Conservation (phyloP, 2,329 filamentous ascomycete genomes). For the Chaetomiaceae sp. region DNA sequence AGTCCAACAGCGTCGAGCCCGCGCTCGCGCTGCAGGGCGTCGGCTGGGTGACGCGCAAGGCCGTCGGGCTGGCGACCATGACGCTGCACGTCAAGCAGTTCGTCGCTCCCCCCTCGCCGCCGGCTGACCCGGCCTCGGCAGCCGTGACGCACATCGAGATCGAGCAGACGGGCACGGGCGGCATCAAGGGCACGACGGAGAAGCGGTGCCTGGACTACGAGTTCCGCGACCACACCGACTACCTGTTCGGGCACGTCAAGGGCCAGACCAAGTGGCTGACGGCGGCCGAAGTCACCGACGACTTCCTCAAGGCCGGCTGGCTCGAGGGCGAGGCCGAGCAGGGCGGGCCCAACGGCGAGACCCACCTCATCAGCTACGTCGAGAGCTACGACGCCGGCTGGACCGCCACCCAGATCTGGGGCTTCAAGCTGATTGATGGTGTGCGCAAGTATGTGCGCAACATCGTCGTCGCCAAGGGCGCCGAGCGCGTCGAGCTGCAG, state of each 20-base stretch:
- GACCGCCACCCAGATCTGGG: constrained; percentile 56
- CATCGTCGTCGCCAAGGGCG: constrained; percentile 48
- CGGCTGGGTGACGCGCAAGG: constrained; percentile 67
- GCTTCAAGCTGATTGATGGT: constrained; percentile 51
- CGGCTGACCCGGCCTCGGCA: constrained; percentile 20
- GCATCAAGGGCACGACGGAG: constrained; percentile 60
- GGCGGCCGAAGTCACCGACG: constrained; percentile 48
- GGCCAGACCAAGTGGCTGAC: constrained; percentile 53
- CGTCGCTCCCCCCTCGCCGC: constrained; percentile 39
- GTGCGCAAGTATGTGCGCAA: constrained; percentile 50
- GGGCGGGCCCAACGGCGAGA: constrained; percentile 52
- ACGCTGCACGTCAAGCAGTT: constrained; percentile 59
- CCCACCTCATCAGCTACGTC: constrained; percentile 62
- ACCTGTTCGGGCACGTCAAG: constrained; percentile 69
- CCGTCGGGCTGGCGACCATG: constrained; percentile 63
- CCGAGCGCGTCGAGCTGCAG: constrained; percentile 44
- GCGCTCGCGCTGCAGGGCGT: constrained; percentile 69
- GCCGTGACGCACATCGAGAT: constrained; percentile 61
- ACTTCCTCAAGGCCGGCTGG: constrained; percentile 55
- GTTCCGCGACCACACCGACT: constrained; percentile 64
- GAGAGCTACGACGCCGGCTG: constrained; percentile 49
- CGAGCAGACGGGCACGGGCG: constrained; percentile 65
- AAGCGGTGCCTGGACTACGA: constrained; percentile 48
- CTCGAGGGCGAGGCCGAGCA: constrained; percentile 48
- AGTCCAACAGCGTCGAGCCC: constrained; percentile 65